Evolutionary conservation across 129 eudicot species (phyloP).

Genomic region (Artemisia argyi): DNA sequence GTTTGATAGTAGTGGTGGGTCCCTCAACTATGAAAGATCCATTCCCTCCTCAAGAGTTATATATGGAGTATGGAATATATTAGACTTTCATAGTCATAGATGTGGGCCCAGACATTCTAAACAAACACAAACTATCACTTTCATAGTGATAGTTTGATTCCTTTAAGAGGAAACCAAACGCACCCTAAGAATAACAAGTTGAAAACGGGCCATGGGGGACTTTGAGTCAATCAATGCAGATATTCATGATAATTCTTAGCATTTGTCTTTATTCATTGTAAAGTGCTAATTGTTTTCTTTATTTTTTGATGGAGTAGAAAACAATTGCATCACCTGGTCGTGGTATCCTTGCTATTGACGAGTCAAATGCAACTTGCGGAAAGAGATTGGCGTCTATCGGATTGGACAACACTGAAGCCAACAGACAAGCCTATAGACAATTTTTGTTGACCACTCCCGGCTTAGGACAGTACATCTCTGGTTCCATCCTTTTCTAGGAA

Average conservation of each 20-base stretch:
- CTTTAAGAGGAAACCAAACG: too few relatives aligned
- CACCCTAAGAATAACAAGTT: too few relatives aligned
- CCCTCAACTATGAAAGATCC: too few relatives aligned
- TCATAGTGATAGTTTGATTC: too few relatives aligned
- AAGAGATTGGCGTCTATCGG: conserved; percentile 94
- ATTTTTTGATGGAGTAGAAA: conserved; percentile 49
- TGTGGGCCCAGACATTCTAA: too few relatives aligned
- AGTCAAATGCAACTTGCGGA: conserved; percentile 92
- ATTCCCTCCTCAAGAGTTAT: too few relatives aligned
- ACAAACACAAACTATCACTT: too few relatives aligned
- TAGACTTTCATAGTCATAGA: too few relatives aligned
- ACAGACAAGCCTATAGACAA: conserved; percentile 90
- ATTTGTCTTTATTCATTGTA: conserved; percentile 1
- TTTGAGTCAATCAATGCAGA: too few relatives aligned
- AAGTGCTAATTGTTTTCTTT: conserved; percentile 9
- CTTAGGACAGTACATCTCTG: conserved; percentile 84
- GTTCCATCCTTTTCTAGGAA: conserved; percentile 87
- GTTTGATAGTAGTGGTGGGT: too few relatives aligned
- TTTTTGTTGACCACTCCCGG: conserved; percentile 95
- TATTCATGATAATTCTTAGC: not conserved
- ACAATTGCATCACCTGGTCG: conserved; percentile 92
- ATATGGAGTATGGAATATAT: too few relatives aligned
- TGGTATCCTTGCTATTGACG: conserved; percentile 95
- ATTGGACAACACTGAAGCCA: conserved; percentile 78
- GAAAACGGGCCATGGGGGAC: too few relatives aligned